Conservation (phyloP, 1,284 basidiomycete genomes). For the Grifola frondosa region DNA sequence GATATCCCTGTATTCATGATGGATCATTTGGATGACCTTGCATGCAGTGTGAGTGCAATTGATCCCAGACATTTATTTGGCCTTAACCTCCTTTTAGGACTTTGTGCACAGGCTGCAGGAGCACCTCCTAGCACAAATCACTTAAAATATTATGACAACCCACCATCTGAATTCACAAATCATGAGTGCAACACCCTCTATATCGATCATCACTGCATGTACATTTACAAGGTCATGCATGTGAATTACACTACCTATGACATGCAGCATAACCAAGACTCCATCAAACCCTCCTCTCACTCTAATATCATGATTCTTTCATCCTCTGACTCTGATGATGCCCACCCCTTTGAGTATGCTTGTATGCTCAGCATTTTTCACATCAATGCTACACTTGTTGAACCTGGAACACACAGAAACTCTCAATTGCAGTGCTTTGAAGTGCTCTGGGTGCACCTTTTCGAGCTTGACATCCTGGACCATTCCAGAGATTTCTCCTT, state of each 20-base stretch:
- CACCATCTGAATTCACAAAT: too few species aligned
- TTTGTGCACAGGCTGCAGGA: too few species aligned
- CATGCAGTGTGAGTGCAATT: conserved; percentile 15
- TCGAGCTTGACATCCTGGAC: too few species aligned
- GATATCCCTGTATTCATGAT: conserved; percentile 10
- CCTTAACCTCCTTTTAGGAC: too few species aligned
- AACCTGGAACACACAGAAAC: conserved; percentile 1
- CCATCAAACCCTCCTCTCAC: conserved; percentile 32
- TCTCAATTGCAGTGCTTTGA: conserved; percentile 21
- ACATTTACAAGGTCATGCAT: conserved; percentile 22
- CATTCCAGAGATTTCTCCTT: too few species aligned
- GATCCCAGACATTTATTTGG: too few species aligned
- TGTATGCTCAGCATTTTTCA: conserved; percentile 20
- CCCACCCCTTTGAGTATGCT: conserved; percentile 22
- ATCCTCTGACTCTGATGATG: background rate
- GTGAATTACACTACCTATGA: conserved; percentile 47
- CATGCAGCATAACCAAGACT: conserved; percentile 34
- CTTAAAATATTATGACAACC: too few species aligned
- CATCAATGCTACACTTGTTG: too few species aligned
- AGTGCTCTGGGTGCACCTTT: conserved; percentile 36
- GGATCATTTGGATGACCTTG: conserved; percentile 10
- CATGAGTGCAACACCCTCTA: too few species aligned
- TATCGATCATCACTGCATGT: conserved; percentile 27
- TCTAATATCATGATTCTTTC: conserved; percentile 35
- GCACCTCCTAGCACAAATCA: too few species aligned